phyloP scores from a whole-genome alignment of 2,329 filamentous ascomycete species.

The Pyrenophora teres region DNA sequence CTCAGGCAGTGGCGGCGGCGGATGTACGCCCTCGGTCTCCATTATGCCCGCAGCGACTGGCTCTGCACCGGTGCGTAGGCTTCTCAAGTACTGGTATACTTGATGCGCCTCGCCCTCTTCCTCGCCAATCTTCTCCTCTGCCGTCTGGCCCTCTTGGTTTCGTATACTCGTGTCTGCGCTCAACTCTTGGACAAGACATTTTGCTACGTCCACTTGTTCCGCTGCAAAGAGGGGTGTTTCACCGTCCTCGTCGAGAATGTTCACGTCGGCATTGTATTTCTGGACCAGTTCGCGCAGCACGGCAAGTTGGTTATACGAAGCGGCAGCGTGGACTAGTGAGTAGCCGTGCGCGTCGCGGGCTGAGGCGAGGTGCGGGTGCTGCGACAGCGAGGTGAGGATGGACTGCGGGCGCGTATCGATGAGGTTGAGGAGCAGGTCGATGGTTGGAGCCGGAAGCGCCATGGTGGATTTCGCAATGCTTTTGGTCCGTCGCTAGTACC shows the following conservation, averaged over 20 bases:
- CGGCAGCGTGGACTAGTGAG: constrained; percentile 88
- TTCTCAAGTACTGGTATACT: constrained; percentile 71
- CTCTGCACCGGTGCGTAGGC: constrained; percentile 32
- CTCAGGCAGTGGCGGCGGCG: constrained; percentile 69
- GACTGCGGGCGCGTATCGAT: constrained; percentile 80
- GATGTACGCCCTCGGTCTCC: constrained; percentile 33
- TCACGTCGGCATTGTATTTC: constrained; percentile 77
- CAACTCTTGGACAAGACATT: constrained; percentile 80
- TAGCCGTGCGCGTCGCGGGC: constrained; percentile 90
- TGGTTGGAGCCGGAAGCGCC: constrained; percentile 45
- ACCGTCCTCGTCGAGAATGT: constrained; percentile 85
- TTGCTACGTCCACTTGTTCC: constrained; percentile 79
- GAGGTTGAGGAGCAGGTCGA: constrained; percentile 56
- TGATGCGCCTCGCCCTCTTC: constrained; percentile 77
- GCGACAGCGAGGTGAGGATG: constrained; percentile 74
- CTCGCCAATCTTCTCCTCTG: constrained; percentile 75
- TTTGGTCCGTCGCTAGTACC: neutral
- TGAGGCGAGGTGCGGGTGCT: constrained; percentile 75
- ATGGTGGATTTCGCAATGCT: constrained; percentile 16
- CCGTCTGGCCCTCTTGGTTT: constrained; percentile 78
- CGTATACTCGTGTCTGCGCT: constrained; percentile 67
- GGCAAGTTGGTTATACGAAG: constrained; percentile 86
- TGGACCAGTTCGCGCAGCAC: constrained; percentile 76
- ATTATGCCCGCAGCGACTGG: constrained; percentile 26
- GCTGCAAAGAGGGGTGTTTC: constrained; percentile 96